Percentiles rank a stretch among this genome's conserved stretches.
Conservation (phyloP, 495 filamentous ascomycete genomes). For the Pseudomonodictys pantanalensis region DNA sequence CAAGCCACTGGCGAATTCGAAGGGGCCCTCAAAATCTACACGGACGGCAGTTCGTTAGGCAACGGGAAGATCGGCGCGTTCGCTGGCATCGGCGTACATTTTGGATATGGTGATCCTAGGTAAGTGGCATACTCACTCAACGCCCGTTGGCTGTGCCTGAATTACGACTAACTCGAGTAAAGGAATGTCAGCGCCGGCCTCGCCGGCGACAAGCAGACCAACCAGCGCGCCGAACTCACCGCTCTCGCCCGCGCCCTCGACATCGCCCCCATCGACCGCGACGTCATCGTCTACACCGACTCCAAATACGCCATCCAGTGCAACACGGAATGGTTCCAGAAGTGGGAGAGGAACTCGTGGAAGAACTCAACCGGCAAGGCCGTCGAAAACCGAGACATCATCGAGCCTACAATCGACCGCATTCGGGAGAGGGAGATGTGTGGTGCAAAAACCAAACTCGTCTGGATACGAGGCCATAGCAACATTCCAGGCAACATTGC, state of each 20-base stretch:
- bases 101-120: slow-evolving; percentile 70
- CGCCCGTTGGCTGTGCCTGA: not conserved
- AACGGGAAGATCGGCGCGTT: slow-evolving; percentile 72
- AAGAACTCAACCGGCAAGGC: slow-evolving; percentile 61
- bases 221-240: slow-evolving; percentile 90
- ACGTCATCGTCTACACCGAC: slow-evolving; percentile 74
- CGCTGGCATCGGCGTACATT: slow-evolving; percentile 86
- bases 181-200: slow-evolving; percentile 82
- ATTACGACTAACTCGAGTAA: slow-evolving; percentile 20
- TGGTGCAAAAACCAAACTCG: slow-evolving; percentile 64
- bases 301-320: slow-evolving; percentile 87
- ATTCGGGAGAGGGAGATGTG: slow-evolving; percentile 66
- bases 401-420: slow-evolving; percentile 66
- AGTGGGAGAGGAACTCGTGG: slow-evolving; percentile 87
- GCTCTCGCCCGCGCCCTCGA: slow-evolving; percentile 83
- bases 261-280: slow-evolving; percentile 60
- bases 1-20: slow-evolving; percentile 35
- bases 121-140: slow-evolving; percentile 38
- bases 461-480: slow-evolving; percentile 85
- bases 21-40: slow-evolving; percentile 72
- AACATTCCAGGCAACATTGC: slow-evolving; percentile 68
- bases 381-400: slow-evolving; percentile 82
- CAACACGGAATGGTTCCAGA: slow-evolving; percentile 76
- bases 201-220: slow-evolving; percentile 73
- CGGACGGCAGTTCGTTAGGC: slow-evolving; percentile 76